These are phyloP conservation scores for Pouteria glomerata DNA, from an alignment of 148 eudicot genomes.

Conservation along the genomic window DNA sequence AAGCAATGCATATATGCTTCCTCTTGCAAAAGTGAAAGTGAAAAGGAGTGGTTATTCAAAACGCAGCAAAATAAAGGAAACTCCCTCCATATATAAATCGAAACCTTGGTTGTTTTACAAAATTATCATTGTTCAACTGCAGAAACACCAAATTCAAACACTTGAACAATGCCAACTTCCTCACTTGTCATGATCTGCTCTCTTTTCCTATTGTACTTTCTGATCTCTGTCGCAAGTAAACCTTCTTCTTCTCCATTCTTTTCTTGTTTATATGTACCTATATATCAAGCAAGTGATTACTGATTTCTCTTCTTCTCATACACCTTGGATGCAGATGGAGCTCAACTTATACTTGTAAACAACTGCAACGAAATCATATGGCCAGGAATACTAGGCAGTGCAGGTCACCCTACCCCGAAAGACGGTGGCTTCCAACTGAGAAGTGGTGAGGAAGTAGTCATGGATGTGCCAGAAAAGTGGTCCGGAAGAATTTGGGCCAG, in stretches of 20 bases:
- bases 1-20: too few species aligned
- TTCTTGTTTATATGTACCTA: background rate
- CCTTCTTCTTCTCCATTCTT: background rate
- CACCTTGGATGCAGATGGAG: constrained; percentile 42
- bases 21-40: too few species aligned
- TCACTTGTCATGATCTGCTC: constrained; percentile 8
- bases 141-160: background rate
- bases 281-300: background rate
- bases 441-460: constrained; percentile 61
- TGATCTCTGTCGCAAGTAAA: constrained; percentile 42
- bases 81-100: too few species aligned
- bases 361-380: constrained; percentile 71
- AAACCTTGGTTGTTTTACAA: too few species aligned
- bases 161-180: constrained; percentile 27
- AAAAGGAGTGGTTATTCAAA: too few species aligned
- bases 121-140: too few species aligned
- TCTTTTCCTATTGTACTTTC: constrained; percentile 15
- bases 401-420: constrained; percentile 57
- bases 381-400: constrained; percentile 79
- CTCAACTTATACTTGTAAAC: constrained; percentile 82
- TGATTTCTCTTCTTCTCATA: background rate
- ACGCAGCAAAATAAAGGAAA: too few species aligned
- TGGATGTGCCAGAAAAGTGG: constrained; percentile 76
- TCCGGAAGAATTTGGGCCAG: constrained; percentile 91
- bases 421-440: constrained; percentile 73